Percentiles rank a stretch among this genome's conserved stretches.
These are phyloP conservation scores for Naganishia sp. DNA, from an alignment of 1,284 basidiomycete genomes.

Conservation along the genomic window DNA sequence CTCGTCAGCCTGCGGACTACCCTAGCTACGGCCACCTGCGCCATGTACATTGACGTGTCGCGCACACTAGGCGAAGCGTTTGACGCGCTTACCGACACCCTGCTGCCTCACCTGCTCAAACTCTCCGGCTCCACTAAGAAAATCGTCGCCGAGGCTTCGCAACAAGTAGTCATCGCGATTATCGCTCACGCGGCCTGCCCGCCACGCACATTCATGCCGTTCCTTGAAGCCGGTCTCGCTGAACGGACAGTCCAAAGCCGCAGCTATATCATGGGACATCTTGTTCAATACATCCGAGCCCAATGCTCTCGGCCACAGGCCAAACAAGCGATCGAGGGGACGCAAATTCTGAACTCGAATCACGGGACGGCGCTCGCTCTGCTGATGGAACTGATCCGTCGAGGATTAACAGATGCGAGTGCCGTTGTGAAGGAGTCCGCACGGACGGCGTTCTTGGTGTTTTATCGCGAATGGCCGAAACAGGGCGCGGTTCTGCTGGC, in stretches of 20 bases:
- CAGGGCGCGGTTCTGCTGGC: conserved; percentile 67
- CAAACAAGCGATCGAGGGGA: conserved; percentile 69
- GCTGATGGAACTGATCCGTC: conserved; percentile 65
- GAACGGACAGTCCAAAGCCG: conserved; percentile 84
- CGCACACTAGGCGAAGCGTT: conserved; percentile 67
- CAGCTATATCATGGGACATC: conserved; percentile 65
- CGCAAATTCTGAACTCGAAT: conserved; percentile 61
- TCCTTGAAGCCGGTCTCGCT: conserved; percentile 71
- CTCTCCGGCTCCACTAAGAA: conserved; percentile 97
- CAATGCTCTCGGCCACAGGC: conserved; percentile 61
- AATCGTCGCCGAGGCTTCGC: conserved; percentile 82
- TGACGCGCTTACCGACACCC: conserved; percentile 73
- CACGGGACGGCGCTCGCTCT: conserved; percentile 62
- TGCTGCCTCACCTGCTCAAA: conserved; percentile 73
- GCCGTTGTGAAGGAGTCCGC: conserved; percentile 74
- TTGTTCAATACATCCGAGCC: conserved; percentile 70
- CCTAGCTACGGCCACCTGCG: conserved; percentile 75
- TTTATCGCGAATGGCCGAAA: conserved; percentile 73
- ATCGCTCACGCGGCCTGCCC: conserved; percentile 71
- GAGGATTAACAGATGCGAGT: conserved; percentile 74
- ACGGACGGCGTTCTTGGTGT: conserved; percentile 77
- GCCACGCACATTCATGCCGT: conserved; percentile 68
- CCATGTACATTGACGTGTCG: conserved; percentile 76
- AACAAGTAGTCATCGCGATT: conserved; percentile 68
- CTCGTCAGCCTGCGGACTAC: conserved; percentile 89